These are phyloP conservation scores for Aureobasidium namibiae DNA, from an alignment of 2,329 filamentous ascomycete species.

Conservation along the genomic window DNA sequence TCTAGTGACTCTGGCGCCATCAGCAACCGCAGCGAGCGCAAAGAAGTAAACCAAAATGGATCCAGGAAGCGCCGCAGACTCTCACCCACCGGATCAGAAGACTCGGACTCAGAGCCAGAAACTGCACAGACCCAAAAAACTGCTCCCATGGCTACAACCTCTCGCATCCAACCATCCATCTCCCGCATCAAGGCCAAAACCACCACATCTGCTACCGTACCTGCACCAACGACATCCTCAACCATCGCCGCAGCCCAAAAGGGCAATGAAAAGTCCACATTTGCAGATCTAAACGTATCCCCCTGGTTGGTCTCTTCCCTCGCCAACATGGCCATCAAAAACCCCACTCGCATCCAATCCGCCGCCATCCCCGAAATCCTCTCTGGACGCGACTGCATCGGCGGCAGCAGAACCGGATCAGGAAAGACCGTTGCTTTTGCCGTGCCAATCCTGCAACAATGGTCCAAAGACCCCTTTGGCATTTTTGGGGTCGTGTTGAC, in stretches of 20 bases:
- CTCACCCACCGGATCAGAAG: slow-evolving; percentile 14
- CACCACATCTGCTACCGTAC: neutral
- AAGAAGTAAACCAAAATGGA: slow-evolving; percentile 15
- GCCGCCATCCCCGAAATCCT: slow-evolving; percentile 89
- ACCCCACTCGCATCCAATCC: slow-evolving; percentile 87
- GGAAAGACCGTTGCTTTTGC: slow-evolving; percentile 97
- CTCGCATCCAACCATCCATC: slow-evolving; percentile 12
- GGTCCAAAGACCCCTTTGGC: slow-evolving; percentile 83
- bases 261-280: slow-evolving; percentile 21
- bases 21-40: neutral
- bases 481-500: slow-evolving; percentile 88
- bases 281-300: slow-evolving; percentile 24
- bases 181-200: slow-evolving; percentile 21
- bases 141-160: neutral
- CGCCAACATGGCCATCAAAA: slow-evolving; percentile 67
- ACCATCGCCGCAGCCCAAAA: slow-evolving; percentile 24
- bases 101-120: slow-evolving; percentile 6
- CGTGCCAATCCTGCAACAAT: slow-evolving; percentile 86
- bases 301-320: slow-evolving; percentile 79
- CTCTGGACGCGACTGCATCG: slow-evolving; percentile 86
- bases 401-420: slow-evolving; percentile 87
- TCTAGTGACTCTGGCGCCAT: neutral
- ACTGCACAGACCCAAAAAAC: neutral
- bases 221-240: neutral
- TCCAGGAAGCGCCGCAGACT: slow-evolving; percentile 19